Evolutionary conservation across 306 rosid species (phyloP), one percentile per base, ranked within the genome.

Genomic region (Pachyrhizus erosus): DNA sequence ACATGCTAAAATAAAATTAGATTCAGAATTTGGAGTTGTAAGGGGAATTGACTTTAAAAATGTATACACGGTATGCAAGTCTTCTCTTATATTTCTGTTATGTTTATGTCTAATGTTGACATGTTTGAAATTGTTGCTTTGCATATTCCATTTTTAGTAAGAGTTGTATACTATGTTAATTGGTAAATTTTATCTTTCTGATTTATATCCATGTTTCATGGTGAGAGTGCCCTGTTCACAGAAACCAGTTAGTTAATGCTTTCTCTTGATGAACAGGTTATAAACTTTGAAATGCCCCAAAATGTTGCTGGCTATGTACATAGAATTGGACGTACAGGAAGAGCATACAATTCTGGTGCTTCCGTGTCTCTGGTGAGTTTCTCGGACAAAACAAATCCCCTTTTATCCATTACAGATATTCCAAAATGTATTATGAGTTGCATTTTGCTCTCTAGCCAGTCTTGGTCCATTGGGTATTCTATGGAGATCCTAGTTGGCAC

Each of bases 291-390:
- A 79, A 91, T 96, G 98, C 97, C 99, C 61, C 86, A 15, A 70
- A 92, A 84, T 89, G 88, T 84, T 78, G 89, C 86, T 27, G 98
- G 98, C 70, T 96, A 96, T 75, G 87, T 96, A 15, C 98, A 96
- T 82, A 90, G 98, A 61, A 92, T 96, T 79, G 99, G 99, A 60
- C 98, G 99, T 72, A 96, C 99, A 26, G 99, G 99, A 86, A 89
- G 99, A 89, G 99, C 97, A 73, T 89, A 87, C 67, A 96, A 72
- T 82, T 89, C 94, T 62, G 99, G 99, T 84, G 54, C 92, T 84
- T 93, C 99, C 84, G 52, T 96, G 27, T 93, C 99, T 55, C 89
- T 96, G 89, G 99, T 96, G 88, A 92, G 98, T 92, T 75, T 68
- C 27, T 58, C 0, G 8, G 77, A 69, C 72, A 55, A 48, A 70